Evolutionary conservation across 306 rosid genomes (phyloP), one percentile per base, ranked within the genome.

Genomic region (Sphenostylis stenocarpa): DNA sequence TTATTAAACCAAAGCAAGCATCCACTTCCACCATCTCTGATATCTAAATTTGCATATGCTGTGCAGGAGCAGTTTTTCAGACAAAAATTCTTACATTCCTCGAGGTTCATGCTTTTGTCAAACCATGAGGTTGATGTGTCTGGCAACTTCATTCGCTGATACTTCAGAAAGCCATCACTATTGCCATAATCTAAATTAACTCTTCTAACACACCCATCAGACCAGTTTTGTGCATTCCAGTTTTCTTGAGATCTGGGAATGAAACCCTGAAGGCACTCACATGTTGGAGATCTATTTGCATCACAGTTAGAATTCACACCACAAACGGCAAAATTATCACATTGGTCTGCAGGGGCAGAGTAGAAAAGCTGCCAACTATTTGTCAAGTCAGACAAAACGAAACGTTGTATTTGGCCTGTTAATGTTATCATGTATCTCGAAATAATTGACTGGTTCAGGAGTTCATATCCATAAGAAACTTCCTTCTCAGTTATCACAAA

Each of bases 1-100:
- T 82, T 20, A 28, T 68, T 44, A 26, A 79, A 82, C 88, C 91
- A 85, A 67, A 85, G 62, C 48, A 82, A 67, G 80, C 88, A 87
- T n/a, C 90, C 90, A 64, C 79, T 77, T 68, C 84, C 83, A 36
- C 12, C 41, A 36, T 36, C 9, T 36, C 41, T 36, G 41, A 36
- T 36, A 36, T 36, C 41, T 36, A 36, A 36, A 36, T 36, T 36
- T 36, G 41, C 41, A 36, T 7, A 36, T 36, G 41, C 41, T 36
- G 41, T 58, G 66, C 85, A 83, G 4, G 80, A 62, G 28, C 89
- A 83, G 62, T 77, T 80, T 6, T 62, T 48, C 55, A 51, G 39
- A 58, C 90, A 86, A 0, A 53, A n/a, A 6, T 29, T 60, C 72
- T 73, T n/a, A 73, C 87, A 83, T 41, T 83, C 83, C 17, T 67